phyloP scores from a whole-genome alignment of 2,329 filamentous ascomycete species.

The Phialocephala subalpina region DNA sequence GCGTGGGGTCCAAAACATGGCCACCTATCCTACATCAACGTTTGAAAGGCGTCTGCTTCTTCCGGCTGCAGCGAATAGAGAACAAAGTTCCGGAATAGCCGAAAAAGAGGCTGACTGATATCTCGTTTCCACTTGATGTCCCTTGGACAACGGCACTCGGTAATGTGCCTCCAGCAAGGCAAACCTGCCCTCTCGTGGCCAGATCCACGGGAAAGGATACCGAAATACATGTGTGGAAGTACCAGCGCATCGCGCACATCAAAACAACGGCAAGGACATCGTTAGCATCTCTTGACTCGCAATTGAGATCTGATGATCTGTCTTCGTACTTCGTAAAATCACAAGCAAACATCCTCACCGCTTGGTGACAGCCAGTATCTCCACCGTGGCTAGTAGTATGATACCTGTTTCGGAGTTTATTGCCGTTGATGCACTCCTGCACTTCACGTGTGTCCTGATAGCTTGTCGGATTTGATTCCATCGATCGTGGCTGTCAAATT shows the following conservation, averaged over 20 bases:
- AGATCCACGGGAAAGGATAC: not conserved
- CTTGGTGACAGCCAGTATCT: not conserved
- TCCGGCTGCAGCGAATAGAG: not conserved
- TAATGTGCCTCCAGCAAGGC: not conserved
- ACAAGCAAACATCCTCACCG: not conserved
- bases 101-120: constrained; percentile 20
- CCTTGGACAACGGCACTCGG: constrained; percentile 2
- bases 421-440: no score
- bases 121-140: not conserved
- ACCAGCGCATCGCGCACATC: not conserved
- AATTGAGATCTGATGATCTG: not conserved
- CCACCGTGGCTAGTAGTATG: not conserved
- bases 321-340: not conserved
- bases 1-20: constrained; percentile 13
- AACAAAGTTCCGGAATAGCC: constrained; percentile 10
- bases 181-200: not conserved
- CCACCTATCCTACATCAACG: constrained; percentile 1
- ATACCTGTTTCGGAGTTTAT: not conserved
- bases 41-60: not conserved
- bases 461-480: not conserved
- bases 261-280: not conserved
- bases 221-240: no score
- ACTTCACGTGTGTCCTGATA: not conserved
- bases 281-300: not conserved
- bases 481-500: not conserved